Evolutionary conservation across 441 rosid species (phyloP).

Genomic region (Pelargonium citronellum): DNA sequence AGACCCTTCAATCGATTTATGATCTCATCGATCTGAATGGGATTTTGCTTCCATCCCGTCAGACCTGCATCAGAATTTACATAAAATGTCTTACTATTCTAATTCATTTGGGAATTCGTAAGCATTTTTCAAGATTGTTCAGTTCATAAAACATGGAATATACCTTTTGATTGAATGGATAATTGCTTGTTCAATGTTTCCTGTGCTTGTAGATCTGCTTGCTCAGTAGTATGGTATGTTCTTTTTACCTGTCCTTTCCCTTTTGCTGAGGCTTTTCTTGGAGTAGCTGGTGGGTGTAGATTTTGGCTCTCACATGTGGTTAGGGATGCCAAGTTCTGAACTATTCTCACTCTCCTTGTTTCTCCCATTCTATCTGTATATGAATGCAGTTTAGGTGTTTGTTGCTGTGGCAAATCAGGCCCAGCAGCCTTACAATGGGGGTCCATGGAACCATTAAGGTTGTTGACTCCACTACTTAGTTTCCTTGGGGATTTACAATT

Average conservation of each 20-base stretch:
- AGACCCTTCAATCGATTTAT: constrained; percentile 40
- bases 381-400: constrained; percentile 19
- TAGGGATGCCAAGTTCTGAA: constrained; percentile 24
- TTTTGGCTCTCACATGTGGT: constrained; percentile 24
- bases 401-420: constrained; percentile 26
- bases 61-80: constrained; percentile 34
- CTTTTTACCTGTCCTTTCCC: constrained; percentile 25
- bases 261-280: constrained; percentile 27
- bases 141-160: constrained; percentile 21
- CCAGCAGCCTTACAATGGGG: constrained; percentile 21
- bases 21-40: constrained; percentile 40
- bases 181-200: constrained; percentile 22
- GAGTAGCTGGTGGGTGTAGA: constrained; percentile 33
- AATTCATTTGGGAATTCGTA: constrained; percentile 16
- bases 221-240: constrained; percentile 20
- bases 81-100: constrained; percentile 19
- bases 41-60: constrained; percentile 27
- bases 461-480: constrained; percentile 16
- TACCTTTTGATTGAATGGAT: constrained; percentile 45
- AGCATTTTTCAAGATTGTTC: constrained; percentile 16
- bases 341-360: constrained; percentile 20
- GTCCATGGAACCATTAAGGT: constrained; percentile 17
- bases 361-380: constrained; percentile 25
- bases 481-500: constrained; percentile 17
- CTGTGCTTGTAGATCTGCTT: constrained; percentile 30